Evolutionary conservation across 2,329 filamentous ascomycete species (phyloP), one percentile per base, ranked within the genome.

Genomic region (Biscogniauxia sp.): DNA sequence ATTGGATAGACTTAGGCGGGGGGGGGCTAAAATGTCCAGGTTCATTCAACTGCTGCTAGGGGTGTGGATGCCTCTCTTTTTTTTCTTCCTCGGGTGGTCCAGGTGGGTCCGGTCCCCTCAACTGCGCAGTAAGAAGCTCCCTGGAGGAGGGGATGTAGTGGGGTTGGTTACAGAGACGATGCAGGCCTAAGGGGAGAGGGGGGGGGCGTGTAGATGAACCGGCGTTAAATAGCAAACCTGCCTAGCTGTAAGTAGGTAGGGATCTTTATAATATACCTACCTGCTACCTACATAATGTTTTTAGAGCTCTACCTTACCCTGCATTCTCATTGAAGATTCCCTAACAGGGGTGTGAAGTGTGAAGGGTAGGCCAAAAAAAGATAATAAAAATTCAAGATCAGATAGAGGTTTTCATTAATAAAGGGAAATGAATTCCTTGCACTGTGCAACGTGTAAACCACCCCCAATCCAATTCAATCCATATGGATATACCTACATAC

Each of bases 171-270:
- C 59, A 61, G 50, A 57, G 41, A 28, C 53, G 41, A 58, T 45
- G 37, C 37, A 45, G 37, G 37, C 15, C 37, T 45, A 45, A 11
- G 37, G 28, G 11, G 28, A 32, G 28, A 7, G 28, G 28, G 28
- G 28, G 28, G 64, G 63, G 57, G 62, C 58, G 60, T 62, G 56
- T 61, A 62, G 58, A 63, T 65, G 57, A 50, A 61, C 59, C 61
- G 20, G 61, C 61, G 61, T 64, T 64, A 59, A 51, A 55, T 54
- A 64, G 60, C 62, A 64, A 62, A 64, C 59, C 58, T 61, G 52
- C 37, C 56, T 53, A 45, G 37, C 37, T 45, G 37, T 45, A 45
- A 45, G 5, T 45, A 45, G 37, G 37, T 45, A 45, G 37, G 37
- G 37, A 17, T 45, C 37, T 45, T 17, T 32, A 32, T 32, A 32